phyloP scores from a whole-genome alignment of 208 protist genomes.

The Wallacemonas sp. region DNA sequence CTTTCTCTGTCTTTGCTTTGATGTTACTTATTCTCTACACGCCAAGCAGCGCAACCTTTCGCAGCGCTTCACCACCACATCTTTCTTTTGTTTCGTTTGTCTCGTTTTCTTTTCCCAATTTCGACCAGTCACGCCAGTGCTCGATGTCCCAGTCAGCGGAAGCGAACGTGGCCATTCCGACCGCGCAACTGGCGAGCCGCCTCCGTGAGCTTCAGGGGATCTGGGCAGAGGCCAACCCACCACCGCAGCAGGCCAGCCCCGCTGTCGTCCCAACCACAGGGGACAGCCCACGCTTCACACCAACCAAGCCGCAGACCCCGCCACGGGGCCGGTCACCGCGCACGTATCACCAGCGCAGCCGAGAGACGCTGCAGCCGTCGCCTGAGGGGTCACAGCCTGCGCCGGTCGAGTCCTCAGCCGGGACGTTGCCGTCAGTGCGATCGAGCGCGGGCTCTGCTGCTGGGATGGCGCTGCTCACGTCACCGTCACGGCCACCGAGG shows the following conservation, averaged over 20 bases:
- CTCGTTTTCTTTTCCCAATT: neutral
- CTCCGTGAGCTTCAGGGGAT: constrained; percentile 29
- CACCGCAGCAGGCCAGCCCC: neutral
- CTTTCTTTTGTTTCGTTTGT: neutral
- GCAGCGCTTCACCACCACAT: neutral
- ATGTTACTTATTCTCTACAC: neutral
- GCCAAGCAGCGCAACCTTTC: too few species aligned
- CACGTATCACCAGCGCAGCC: neutral
- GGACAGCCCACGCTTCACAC: constrained; percentile 1
- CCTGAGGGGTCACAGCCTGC: neutral
- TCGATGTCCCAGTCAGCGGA: neutral
- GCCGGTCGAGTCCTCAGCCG: neutral
- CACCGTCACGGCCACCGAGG: neutral
- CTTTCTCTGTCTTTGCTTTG: constrained; percentile 1
- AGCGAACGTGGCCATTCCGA: neutral
- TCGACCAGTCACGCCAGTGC: neutral
- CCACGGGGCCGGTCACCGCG: neutral
- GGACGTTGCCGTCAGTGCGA: neutral
- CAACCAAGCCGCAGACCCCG: neutral
- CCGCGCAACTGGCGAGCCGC: constrained; percentile 16
- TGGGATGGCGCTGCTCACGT: neutral
- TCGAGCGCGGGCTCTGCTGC: neutral
- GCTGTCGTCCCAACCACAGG: neutral
- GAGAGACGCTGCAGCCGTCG: neutral
- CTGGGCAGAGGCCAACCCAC: constrained; percentile 22